These are phyloP conservation scores for Agapanthus africanus DNA, from an alignment of 106 monocot species.

Conservation along the genomic window DNA sequence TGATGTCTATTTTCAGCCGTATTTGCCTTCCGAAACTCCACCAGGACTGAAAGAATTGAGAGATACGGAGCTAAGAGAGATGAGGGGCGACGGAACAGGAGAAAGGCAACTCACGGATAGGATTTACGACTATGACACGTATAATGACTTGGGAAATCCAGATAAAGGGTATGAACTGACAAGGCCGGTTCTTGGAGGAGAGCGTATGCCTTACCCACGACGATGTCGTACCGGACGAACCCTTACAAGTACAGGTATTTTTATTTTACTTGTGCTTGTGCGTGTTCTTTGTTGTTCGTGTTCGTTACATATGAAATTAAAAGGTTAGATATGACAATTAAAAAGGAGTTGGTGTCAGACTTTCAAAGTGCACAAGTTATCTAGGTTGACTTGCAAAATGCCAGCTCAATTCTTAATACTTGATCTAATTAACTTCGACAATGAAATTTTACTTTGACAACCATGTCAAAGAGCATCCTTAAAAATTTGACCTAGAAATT, in stretches of 20 bases:
- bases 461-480: too few species aligned
- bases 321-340: neutral
- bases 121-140: slow-evolving; percentile 57
- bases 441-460: neutral
- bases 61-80: slow-evolving; percentile 52
- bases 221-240: slow-evolving; percentile 58
- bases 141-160: slow-evolving; percentile 74
- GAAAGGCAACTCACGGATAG: slow-evolving; percentile 49
- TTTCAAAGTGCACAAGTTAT: neutral
- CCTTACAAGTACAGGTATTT: slow-evolving; percentile 33
- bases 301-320: too few species aligned
- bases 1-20: slow-evolving; percentile 35
- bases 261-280: too few species aligned
- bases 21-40: slow-evolving; percentile 80
- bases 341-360: too few species aligned
- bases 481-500: slow-evolving; percentile 2
- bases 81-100: slow-evolving; percentile 66
- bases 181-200: slow-evolving; percentile 52
- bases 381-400: neutral
- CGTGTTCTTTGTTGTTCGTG: too few species aligned
- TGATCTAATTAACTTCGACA: too few species aligned
- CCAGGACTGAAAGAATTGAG: slow-evolving; percentile 54
- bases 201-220: slow-evolving; percentile 52
- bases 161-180: slow-evolving; percentile 38
- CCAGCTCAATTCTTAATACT: neutral